Evolutionary conservation across 306 rosid genomes (phyloP), one percentile per base, ranked within the genome.

Genomic region (Sicyos edulis): DNA sequence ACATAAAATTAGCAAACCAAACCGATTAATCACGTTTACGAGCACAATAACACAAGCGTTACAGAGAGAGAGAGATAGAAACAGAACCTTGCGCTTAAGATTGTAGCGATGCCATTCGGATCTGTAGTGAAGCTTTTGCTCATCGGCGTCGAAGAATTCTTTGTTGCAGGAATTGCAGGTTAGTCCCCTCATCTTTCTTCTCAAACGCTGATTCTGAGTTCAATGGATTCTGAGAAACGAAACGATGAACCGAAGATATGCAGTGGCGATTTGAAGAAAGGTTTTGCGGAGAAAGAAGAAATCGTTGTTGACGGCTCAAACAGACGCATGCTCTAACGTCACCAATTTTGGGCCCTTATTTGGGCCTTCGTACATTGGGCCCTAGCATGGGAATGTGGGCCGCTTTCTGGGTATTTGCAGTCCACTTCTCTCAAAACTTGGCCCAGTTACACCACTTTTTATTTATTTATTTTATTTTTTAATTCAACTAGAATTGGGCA

Each of bases 101-200:
- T 95, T 95, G 85, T 95, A 95, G 58, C 99, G 95, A 78, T 95
- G 99, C 99, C 96, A 95, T 74, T 95, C 99, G 32, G 99, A 95
- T 78, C 85, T 91, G 88, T 93, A 93, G 82, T 93, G 99, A 47
- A 86, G 86, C 82, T 88, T 87, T 73, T 82, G 97, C 19, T 87
- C 95, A 2, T 83, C 29, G 17, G 82, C 88, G 75, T 91, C 88
- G 1, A 13, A 68, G 65, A 91, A 86, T 62, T 87, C 97, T n/a
- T 85, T 74, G 96, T 95, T 95, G 88, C 97, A 95, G 70, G 99
- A 77, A 83, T 87, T 95, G 78, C 99, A 95, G 0, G 92, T 81
- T 61, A 95, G 74, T 3, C 83, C 86, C 14, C 92, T 78, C 99
- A 91, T 91, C 40, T 52, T 44, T 26, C n/a, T 6, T 44, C 20